Base-by-base conservation (phyloP, 371 early-diverging fungal genomes). In the Circinella minor region DNA sequence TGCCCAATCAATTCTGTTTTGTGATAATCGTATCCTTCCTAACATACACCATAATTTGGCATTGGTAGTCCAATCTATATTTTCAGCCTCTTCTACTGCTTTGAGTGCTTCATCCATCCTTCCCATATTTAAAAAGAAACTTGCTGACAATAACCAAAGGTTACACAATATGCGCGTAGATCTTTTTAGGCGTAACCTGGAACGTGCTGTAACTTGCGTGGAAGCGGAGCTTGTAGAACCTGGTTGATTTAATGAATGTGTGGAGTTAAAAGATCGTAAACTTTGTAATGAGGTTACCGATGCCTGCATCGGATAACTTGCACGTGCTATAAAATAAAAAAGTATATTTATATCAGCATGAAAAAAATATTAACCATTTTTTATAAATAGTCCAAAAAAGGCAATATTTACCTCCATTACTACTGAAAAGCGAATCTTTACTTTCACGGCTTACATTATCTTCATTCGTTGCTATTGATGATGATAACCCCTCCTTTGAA, bases 51-150 rank as follows among this genome's bases (percentile, higher is more conserved):
- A 92, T 11, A 90, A 84, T 34, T 69, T 68, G 1, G 84, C 76
- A 68, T 89, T 87, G 4, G 82, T 73, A n/a, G 82, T 79, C 61
- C 84, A 81, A 54, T 88, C 85, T 7, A 84, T 76, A 20, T 81
- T 77, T 68, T 92, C 89, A 0, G 92, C 93, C 70, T 90, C 92
- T 61, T 89, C 84, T 17, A 90, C 74, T 3, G 92, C 90, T 36
- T 88, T 87, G 34, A 76, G 71, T 0, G 92, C 89, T 66, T 92
- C 92, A 10, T 90, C 90, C 55, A 83, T 65, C 38, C 85, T 83
- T 13, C 81, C 84, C 34, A 88, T 76, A 17, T 83, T 73, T 34
- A 89, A 76, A 69, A 88, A 92, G 13, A 83, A 78, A 0, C 83
- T 72, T 0, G 92, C 91, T 0, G 91, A 88, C n/a, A 87, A 62